Evolutionary conservation across 2,329 filamentous ascomycete genomes (phyloP), one percentile per base, ranked within the genome.

Genomic region (Apiospora koreana): DNA sequence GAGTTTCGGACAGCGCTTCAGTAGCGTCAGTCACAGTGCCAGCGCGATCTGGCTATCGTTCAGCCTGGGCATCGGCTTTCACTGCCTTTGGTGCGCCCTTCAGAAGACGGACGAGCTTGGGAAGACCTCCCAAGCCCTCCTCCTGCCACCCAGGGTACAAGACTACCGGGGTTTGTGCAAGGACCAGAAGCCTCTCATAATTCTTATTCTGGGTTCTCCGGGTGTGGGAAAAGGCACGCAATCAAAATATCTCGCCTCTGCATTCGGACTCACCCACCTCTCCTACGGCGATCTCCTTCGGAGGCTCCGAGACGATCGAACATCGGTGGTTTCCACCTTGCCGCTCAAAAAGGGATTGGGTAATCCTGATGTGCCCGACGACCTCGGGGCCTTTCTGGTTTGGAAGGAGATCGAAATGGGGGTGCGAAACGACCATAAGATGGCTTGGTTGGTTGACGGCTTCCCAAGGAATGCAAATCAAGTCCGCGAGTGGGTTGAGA

Each of bases 201-300:
- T 75, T 12, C 75, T 75, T 67, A 72, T 77, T 45, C 58, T 77
- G 1, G 75, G 75, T 5, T 66, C 73, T 16, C 75, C 75, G 0
- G 75, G 75, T 1, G 74, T 71, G 25, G 75, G 75, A n/a, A 75
- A 76, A 58, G 75, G 71, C 8, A 77, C 75, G 10, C 67, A 73
- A 14, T 76, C 74, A 4, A 58, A 28, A 1, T 70, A 46, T 18
- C 72, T 77, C 2, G 65, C 66, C 45, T 48, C 46, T 9, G 46
- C 64, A 9, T 71, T 74, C 42, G 62, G 70, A 14, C 64, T 75
- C 8, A 75, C 74, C 5, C 73, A 76, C 69, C 69, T 77, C 25
- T 76, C 75, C 2, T 77, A 75, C 58, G 75, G 75, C 23, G 75
- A 76, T 23, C 42, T 76, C 14, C 18, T 74, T 7, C 75, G 75